Evolutionary conservation across 495 filamentous ascomycete species (phyloP), one percentile per base, ranked within the genome.

Genomic region (Paragyromitra xinjiangensis): DNA sequence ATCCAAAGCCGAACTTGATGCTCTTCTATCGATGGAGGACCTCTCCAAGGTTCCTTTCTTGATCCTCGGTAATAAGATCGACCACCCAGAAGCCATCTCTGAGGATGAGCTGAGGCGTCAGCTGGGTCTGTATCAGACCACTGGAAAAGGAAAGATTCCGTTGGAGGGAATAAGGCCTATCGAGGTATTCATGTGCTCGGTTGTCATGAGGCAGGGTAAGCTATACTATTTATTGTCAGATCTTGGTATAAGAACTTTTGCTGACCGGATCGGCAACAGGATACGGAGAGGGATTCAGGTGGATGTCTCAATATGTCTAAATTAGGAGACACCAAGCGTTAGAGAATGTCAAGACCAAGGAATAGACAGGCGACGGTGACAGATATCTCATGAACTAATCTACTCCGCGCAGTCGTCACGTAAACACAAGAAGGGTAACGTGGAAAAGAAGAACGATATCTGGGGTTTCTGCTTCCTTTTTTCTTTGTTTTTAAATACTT

Each of bases 141-240:
- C 95, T 68, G 95, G 96, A 78, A 98, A 99, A 89, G 95, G 94
- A 85, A 98, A 95, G 88, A 91, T 97, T 69, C 94, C 93, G 70
- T 87, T 97, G 78, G 95, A 99, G 86, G 93, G 92, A 34, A 96
- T 97, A 84, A 88, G 95, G 73, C 94, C 95, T 12, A 95, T 98
- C 83, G 95, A 99, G 89, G 91, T 98, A 64, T 98, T 98, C 86
- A 97, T 98, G 95, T 98, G 94, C 88, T 95, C 92, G 81, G 94
- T 98, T 82, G 94, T 97, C 69, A 97, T 97, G 95, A 88, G 95
- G 84, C 94, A 98, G 86, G 95, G 92, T 93, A 75, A 81, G 90
- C 86, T 51, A 69, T 45, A 59, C 59, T 1, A 48, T 61, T 26
- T 9, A 73, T 45, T 67, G n/a, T 62, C n/a, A 12, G 16, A 64